These are phyloP conservation scores for Bipolaris oryzae DNA, from an alignment of 2,329 filamentous ascomycete species.

Conservation along the genomic window DNA sequence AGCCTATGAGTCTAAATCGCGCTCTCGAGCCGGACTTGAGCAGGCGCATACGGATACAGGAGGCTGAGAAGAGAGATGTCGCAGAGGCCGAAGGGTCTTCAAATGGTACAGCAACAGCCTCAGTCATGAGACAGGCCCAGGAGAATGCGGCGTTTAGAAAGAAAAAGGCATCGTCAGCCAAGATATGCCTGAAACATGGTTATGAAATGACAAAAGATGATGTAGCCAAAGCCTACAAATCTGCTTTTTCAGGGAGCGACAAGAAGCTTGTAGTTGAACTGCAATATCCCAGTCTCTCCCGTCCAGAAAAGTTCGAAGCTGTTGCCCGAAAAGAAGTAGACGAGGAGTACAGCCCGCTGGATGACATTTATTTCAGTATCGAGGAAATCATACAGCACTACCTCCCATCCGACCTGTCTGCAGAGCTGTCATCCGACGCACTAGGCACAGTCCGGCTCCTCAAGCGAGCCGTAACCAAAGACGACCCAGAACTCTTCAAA, in stretches of 20 bases:
- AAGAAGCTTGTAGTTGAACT: constrained; percentile 65
- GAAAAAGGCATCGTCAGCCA: constrained; percentile 18
- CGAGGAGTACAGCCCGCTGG: constrained; percentile 64
- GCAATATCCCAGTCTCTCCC: constrained; percentile 80
- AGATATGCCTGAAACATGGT: constrained; percentile 48
- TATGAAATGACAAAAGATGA: constrained; percentile 50
- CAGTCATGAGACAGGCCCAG: constrained; percentile 8
- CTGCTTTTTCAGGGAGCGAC: constrained; percentile 55
- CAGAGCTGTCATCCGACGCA: constrained; percentile 72
- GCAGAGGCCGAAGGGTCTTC: constrained; percentile 2
- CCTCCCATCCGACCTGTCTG: constrained; percentile 71
- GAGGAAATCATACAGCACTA: constrained; percentile 72
- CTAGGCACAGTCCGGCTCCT: constrained; percentile 78
- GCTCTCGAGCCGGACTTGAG: constrained; percentile 45
- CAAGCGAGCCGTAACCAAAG: constrained; percentile 72
- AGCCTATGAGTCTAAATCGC: constrained; percentile 45
- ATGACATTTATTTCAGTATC: constrained; percentile 71
- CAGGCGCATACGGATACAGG: constrained; percentile 40
- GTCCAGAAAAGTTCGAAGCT: constrained; percentile 63
- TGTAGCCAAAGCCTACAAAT: constrained; percentile 56
- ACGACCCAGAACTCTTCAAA: constrained; percentile 72
- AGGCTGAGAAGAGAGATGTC: constrained; percentile 16
- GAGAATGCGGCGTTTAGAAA: constrained; percentile 17
- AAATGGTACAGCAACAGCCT: constrained; percentile 14
- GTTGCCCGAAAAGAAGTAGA: constrained; percentile 31